phyloP scores from a whole-genome alignment of 176 grass and related monocot species.

The Ensete ventricosum region DNA sequence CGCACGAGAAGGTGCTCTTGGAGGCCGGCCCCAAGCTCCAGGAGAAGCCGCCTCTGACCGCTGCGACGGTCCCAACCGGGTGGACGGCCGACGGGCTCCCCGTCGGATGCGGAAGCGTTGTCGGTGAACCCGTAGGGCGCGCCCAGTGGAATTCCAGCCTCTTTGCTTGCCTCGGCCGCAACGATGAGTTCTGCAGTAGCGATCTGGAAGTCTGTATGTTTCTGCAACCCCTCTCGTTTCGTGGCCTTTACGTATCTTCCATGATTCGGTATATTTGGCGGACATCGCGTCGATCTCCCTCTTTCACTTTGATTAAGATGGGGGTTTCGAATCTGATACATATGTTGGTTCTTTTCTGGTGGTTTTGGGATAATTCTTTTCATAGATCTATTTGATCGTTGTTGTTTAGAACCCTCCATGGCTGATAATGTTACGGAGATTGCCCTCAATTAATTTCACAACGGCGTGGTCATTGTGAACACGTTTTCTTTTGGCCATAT shows the following conservation, averaged over 20 bases:
- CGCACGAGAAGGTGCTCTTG: too few relatives aligned
- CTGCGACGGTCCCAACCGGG: slow-evolving; percentile 12
- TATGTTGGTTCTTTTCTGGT: too few relatives aligned
- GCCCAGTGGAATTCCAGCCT: slow-evolving; percentile 69
- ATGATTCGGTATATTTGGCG: slow-evolving; percentile 58
- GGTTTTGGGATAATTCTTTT: too few relatives aligned
- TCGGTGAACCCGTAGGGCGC: slow-evolving; percentile 47
- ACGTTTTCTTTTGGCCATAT: too few relatives aligned
- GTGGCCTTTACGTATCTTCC: slow-evolving; percentile 39
- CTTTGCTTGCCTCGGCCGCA: slow-evolving; percentile 67
- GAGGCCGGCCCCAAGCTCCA: too few relatives aligned
- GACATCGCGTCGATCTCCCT: slow-evolving; percentile 24
- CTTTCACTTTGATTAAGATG: too few relatives aligned
- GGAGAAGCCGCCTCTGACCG: neutral
- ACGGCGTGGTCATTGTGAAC: too few relatives aligned
- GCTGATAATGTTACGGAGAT: too few relatives aligned
- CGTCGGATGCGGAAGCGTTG: slow-evolving; percentile 31
- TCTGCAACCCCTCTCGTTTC: slow-evolving; percentile 30
- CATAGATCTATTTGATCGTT: too few relatives aligned
- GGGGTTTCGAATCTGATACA: too few relatives aligned
- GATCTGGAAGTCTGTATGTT: slow-evolving; percentile 97
- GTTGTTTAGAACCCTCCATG: too few relatives aligned
- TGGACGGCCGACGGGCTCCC: slow-evolving; percentile 38
- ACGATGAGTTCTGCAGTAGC: slow-evolving; percentile 93
- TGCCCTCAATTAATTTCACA: too few relatives aligned